These are phyloP conservation scores for Chaetomium strumarium DNA, from an alignment of 2,329 filamentous ascomycete genomes.

Conservation along the genomic window DNA sequence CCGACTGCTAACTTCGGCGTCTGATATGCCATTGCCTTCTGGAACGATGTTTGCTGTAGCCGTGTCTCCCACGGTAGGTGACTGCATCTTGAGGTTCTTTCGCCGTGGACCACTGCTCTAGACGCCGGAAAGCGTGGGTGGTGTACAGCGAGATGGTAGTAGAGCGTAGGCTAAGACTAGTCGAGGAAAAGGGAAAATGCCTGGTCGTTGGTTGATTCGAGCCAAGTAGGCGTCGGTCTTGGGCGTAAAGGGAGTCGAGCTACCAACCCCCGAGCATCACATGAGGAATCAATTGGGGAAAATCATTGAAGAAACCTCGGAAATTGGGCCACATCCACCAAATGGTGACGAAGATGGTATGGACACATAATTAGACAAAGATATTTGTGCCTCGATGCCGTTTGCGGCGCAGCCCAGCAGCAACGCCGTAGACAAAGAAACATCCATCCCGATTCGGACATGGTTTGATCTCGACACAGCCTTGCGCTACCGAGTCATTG, in stretches of 20 bases:
- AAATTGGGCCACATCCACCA: background rate
- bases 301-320: background rate
- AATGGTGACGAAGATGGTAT: background rate
- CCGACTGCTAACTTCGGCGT: background rate
- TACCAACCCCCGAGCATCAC: background rate
- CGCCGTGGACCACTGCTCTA: background rate
- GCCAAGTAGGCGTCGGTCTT: no score
- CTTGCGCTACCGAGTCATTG: background rate
- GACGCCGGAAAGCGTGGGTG: no score
- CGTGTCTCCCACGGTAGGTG: no score
- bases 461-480: background rate
- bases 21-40: background rate
- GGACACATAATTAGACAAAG: conserved; percentile 3
- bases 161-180: no score
- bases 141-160: no score
- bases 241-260: no score
- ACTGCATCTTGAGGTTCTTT: background rate
- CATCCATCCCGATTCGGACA: no score
- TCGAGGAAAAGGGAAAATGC: no score
- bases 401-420: background rate
- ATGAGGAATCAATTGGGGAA: background rate
- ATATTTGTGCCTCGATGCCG: background rate
- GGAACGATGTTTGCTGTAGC: no score
- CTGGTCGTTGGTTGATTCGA: no score
- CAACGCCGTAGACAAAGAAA: background rate